Evolutionary conservation across 2,329 filamentous ascomycete genomes (phyloP), one percentile per base, ranked within the genome.

Genomic region (Paraphaeosphaeria sporulosa): DNA sequence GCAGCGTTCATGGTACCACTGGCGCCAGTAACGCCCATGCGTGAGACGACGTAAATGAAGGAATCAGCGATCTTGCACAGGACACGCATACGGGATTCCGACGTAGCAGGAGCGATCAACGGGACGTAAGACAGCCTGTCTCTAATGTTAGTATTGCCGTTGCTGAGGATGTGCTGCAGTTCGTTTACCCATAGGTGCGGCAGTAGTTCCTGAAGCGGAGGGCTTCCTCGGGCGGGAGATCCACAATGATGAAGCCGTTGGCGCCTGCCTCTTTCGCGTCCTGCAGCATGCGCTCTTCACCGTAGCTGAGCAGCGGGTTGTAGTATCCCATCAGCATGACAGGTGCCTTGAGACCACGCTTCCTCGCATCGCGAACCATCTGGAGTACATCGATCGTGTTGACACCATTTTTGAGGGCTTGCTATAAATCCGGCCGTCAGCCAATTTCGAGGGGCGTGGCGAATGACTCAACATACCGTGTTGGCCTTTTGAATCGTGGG

Each of bases 251-350:
- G 81, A 98, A 98, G 60, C 95, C 94, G 80, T 97, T 97, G 76
- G 96, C 88, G 27, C 94, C 93, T 2, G 92, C 91, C 57, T 88
- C 87, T 76, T 90, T 90, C 78, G 93, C 92, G 78, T 98, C 94
- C 70, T 88, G 85, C 57, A 99, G 83, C 79, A 98, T 88, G 62
- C 86, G 87, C 81, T 97, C 93, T 81, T 99, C 95, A 56, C 95
- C 95, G 76, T 98, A 99, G 72, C 90, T 92, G 63, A 98, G 84
- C 63, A 98, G 85, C 1, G 95, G 95, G 83, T 99, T 99, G 82
- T 97, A 99, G 86, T 99, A 99, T 72, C 95, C 95, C 95, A 99
- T 99, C 67, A 99, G 86, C 74, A 99, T 82, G 44, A 99, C 87
- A 0, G 95, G 95, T 0, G 90, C 88, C 71, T 86, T 89, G 57